Base-by-base conservation (phyloP, 345 rosid species). In the Salix caprea region DNA sequence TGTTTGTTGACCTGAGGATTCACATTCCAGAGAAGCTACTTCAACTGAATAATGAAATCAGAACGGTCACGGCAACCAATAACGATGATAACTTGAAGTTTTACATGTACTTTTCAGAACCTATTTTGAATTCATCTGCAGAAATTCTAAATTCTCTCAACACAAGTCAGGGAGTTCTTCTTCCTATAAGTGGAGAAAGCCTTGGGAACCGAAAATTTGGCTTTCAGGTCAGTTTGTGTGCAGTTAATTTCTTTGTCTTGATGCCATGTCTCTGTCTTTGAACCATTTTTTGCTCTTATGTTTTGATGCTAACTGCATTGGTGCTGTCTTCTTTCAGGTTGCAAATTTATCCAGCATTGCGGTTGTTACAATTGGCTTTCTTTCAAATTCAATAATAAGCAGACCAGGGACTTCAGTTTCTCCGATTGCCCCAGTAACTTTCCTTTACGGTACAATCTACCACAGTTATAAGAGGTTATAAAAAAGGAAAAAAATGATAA, bases 41-140 rank as follows among this genome's bases (percentile, higher is more conserved):
- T 79, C 83, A 86, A 80, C 89, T 95, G 75, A 77, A 87, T 64
- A 76, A 80, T 71, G 84, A 86, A 83, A 85, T 83, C 13, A 90
- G 99, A 82, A 88, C 86, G 0, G 97, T 93, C 70, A 92, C 87
- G 85, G 97, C 97, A 85, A 95, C 97, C 62, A 93, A 90, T 80
- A 76, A 86, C 50, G 39, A 82, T 65, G 73, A 84, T 68, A 85
- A 91, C 72, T 78, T 95, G 46, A 91, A 89, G 85, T 84, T 89
- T 80, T 91, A 82, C 76, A 77, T 95, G 79, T 91, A 93, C 86
- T 95, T 95, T 83, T 90, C 99, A 5, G 77, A 82, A 78, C 91
- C 97, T n/a, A 74, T 95, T 80, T 81, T 88, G 50, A 95, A 93
- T 77, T 87, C 97, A 64, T 87, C 97, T 8, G 67, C 81, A 4